These are phyloP conservation scores for Aspergillus nomiae DNA, from an alignment of 2,329 filamentous ascomycete genomes.

Conservation along the genomic window DNA sequence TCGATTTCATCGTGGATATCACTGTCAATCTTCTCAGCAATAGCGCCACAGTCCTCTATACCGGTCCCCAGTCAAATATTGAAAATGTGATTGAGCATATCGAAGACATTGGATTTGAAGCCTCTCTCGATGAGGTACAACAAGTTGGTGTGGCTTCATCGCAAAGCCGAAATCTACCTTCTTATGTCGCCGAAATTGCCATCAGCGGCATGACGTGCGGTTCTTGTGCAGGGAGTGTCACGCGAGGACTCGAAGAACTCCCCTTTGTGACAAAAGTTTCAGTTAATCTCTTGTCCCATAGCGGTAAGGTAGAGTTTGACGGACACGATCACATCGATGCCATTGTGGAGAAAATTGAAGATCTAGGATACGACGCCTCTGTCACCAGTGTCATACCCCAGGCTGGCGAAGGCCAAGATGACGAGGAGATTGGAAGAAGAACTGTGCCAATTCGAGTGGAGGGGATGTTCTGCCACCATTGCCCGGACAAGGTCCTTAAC, in stretches of 20 bases:
- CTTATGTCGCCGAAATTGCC: constrained; percentile 49
- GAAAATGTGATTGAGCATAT: constrained; percentile 51
- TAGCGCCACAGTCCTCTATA: constrained; percentile 64
- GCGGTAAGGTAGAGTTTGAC: constrained; percentile 51
- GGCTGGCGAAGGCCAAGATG: constrained; percentile 30
- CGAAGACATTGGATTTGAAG: constrained; percentile 54
- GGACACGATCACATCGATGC: constrained; percentile 48
- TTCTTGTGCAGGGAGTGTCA: constrained; percentile 55
- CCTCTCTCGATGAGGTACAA: constrained; percentile 41
- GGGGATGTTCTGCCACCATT: constrained; percentile 75
- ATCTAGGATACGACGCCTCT: constrained; percentile 66
- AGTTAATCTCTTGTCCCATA: constrained; percentile 56
- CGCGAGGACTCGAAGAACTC: constrained; percentile 47
- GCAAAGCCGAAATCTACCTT: constrained; percentile 5
- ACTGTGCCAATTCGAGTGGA: constrained; percentile 67
- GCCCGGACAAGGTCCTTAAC: constrained; percentile 53
- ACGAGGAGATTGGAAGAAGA: constrained; percentile 39
- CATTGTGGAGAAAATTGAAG: constrained; percentile 55
- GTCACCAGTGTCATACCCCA: constrained; percentile 50
- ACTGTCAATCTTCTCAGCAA: constrained; percentile 68
- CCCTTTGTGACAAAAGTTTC: constrained; percentile 50
- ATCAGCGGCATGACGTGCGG: constrained; percentile 62
- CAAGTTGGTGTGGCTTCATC: constrained; percentile 10
- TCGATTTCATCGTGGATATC: constrained; percentile 60
- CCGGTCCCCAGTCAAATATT: constrained; percentile 49